Conservation (phyloP, 345 rosid genomes). For the Cochlearia excelsa region DNA sequence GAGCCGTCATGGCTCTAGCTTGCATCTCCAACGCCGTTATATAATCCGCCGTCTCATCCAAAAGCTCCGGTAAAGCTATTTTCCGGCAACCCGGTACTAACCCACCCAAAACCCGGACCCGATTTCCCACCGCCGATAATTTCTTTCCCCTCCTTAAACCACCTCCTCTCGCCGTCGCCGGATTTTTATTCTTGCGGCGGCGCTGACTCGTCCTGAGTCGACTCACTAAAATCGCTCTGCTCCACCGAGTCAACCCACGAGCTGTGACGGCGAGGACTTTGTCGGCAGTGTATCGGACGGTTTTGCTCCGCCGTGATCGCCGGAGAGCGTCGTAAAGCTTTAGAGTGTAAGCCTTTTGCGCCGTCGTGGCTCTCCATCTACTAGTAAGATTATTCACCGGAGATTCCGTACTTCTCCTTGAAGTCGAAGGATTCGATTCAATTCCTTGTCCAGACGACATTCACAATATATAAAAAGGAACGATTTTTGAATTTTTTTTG, state of each 20-base stretch:
- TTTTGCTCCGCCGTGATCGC: conserved; percentile 45
- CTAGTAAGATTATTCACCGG: conserved; percentile 12
- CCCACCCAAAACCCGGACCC: conserved; percentile 69
- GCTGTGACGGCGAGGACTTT: conserved; percentile 76
- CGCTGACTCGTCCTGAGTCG: conserved; percentile 64
- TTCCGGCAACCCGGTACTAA: conserved; percentile 97
- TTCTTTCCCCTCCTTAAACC: conserved; percentile 51
- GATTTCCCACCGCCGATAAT: conserved; percentile 56
- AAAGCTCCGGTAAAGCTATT: conserved; percentile 74
- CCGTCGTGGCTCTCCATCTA: conserved; percentile 66
- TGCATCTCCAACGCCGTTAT: conserved; percentile 98
- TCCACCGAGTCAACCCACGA: conserved; percentile 84
- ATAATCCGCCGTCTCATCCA: conserved; percentile 92
- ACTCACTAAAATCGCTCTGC: conserved; percentile 77
- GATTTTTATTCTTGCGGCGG: conserved; percentile 46
- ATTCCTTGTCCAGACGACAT: conserved; percentile 31
- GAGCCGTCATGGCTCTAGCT: conserved; percentile 77
- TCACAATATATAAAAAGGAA: conserved; percentile 21
- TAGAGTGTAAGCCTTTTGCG: conserved; percentile 68
- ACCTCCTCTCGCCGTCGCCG: conserved; percentile 24
- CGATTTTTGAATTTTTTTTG: background rate
- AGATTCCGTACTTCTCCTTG: conserved; percentile 10
- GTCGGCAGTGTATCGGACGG: conserved; percentile 86
- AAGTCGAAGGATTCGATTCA: conserved; percentile 17
- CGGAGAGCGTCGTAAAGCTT: conserved; percentile 69